phyloP scores from a whole-genome alignment of 805 yeast genomes.

The Citeromyces matritensis region DNA sequence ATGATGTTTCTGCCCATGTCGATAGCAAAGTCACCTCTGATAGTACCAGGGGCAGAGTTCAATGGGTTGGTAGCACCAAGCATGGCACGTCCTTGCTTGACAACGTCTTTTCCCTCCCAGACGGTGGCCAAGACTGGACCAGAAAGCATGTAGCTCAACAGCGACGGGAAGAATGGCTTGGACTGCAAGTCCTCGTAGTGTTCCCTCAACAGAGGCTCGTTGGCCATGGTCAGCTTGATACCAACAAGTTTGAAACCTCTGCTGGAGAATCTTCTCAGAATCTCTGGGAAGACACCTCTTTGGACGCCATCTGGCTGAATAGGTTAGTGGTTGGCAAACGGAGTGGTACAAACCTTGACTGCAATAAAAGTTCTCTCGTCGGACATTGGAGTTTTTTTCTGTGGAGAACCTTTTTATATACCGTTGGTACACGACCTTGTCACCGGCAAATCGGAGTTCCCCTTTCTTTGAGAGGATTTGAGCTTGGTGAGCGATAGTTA shows the following conservation, averaged over 20 bases:
- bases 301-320: constrained; percentile 95
- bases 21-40: constrained; percentile 97
- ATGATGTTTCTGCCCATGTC: constrained; percentile 99
- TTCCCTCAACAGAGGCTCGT: constrained; percentile 74
- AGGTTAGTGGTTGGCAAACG: too few relatives aligned
- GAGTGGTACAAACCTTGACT: constrained; percentile 24
- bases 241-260: constrained; percentile 97
- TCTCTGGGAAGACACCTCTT: constrained; percentile 88
- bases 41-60: constrained; percentile 97
- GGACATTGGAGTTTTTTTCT: too few relatives aligned
- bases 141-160: constrained; percentile 90
- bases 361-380: constrained; percentile 87
- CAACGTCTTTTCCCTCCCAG: constrained; percentile 99
- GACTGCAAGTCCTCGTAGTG: constrained; percentile 93
- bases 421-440: too few relatives aligned
- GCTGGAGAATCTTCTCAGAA: constrained; percentile 87
- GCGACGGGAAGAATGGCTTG: constrained; percentile 97
- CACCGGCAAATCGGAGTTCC: too few relatives aligned
- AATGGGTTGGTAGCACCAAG: constrained; percentile 99
- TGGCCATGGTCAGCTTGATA: constrained; percentile 79
- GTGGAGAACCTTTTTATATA: too few relatives aligned
- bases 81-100: constrained; percentile 94
- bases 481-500: too few relatives aligned
- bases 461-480: too few relatives aligned
- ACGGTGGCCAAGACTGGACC: constrained; percentile 99